Evolutionary conservation across 2,329 filamentous ascomycete species (phyloP).

Genomic region (Stagonosporopsis vannaccii): DNA sequence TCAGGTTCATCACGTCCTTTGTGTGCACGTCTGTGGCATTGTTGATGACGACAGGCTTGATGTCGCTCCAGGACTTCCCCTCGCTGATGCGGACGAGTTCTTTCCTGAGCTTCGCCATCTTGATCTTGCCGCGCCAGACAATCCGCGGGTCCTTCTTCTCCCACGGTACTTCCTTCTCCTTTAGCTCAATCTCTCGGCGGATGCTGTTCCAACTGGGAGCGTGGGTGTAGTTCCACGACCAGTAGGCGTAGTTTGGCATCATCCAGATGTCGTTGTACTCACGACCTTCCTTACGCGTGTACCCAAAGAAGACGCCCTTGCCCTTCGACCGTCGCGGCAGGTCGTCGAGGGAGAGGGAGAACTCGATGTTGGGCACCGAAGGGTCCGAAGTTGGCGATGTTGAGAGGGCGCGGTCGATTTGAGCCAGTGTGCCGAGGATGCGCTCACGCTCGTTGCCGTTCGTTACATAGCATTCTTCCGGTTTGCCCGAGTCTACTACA

Average conservation of each 20-base stretch:
- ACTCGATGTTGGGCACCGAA: constrained; percentile 41
- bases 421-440: constrained; percentile 44
- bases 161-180: constrained; percentile 35
- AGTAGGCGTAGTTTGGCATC: constrained; percentile 47
- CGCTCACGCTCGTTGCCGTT: constrained; percentile 47
- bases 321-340: constrained; percentile 39
- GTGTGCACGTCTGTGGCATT: constrained; percentile 38
- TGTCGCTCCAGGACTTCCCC: constrained; percentile 43
- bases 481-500: constrained; percentile 40
- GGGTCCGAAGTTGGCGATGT: constrained; percentile 38
- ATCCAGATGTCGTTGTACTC: constrained; percentile 45
- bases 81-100: constrained; percentile 39
- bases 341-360: constrained; percentile 44
- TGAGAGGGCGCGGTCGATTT: constrained; percentile 42
- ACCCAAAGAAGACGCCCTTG: constrained; percentile 40
- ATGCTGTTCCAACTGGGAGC: constrained; percentile 47
- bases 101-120: constrained; percentile 41
- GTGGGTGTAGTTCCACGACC: constrained; percentile 47
- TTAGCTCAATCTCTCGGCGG: constrained; percentile 34
- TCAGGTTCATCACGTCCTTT: constrained; percentile 45
- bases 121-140: constrained; percentile 45
- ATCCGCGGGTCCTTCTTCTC: constrained; percentile 40
- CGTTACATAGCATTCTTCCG: constrained; percentile 43
- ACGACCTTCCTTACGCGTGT: constrained; percentile 37
- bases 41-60: constrained; percentile 47